A percentile compares a stretch with the other conserved stretches of the same genome.
Conservation (phyloP, 1,284 basidiomycete species). For the Dichomitus squalens region DNA sequence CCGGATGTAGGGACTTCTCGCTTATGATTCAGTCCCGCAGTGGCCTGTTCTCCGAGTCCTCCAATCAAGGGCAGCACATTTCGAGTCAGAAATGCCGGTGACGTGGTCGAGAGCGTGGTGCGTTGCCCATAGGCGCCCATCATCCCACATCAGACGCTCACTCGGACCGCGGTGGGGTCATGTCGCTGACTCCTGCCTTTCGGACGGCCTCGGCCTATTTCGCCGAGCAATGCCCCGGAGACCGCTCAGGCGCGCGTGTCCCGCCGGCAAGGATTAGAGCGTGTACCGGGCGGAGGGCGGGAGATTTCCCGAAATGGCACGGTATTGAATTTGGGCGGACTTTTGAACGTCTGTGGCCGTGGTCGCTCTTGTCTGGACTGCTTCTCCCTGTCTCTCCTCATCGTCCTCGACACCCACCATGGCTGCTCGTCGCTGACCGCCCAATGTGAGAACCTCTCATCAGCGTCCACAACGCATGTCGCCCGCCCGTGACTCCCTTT, state of each 20-base stretch:
- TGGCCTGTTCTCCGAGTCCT: not conserved
- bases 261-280: constrained; percentile 1
- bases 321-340: constrained; percentile 27
- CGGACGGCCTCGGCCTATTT: not conserved
- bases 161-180: not conserved
- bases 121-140: too few species aligned
- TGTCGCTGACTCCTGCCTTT: not conserved
- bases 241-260: not conserved
- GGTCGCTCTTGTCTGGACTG: constrained; percentile 11
- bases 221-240: not conserved
- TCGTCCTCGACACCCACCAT: constrained; percentile 22
- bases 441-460: constrained; percentile 13
- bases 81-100: not conserved
- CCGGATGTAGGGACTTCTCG: too few species aligned
- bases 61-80: not conserved
- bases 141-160: not conserved
- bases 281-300: constrained; percentile 8
- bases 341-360: constrained; percentile 19
- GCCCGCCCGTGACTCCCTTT: constrained; percentile 7
- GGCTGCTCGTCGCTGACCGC: constrained; percentile 20
- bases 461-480: constrained; percentile 15
- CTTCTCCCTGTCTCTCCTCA: constrained; percentile 7
- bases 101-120: not conserved
- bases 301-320: constrained; percentile 13
- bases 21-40: too few species aligned